A percentile compares a stretch with the other conserved stretches of the same genome.
Conservation (phyloP, 192 early-diverging fungal species). For the Entomortierella chlamydospora region DNA sequence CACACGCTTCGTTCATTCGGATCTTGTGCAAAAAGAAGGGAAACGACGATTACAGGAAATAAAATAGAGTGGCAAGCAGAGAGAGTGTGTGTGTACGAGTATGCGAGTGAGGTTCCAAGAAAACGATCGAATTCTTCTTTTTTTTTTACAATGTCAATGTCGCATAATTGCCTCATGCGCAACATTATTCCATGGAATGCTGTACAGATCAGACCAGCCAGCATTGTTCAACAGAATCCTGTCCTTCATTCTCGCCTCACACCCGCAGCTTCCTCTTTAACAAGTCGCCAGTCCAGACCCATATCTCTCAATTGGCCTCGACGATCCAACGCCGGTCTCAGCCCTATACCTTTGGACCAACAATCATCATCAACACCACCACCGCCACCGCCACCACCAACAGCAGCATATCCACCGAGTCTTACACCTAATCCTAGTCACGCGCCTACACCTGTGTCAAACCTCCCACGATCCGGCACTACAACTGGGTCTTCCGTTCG, state of each 20-base stretch:
- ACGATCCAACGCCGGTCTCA: not conserved
- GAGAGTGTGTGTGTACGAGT: not conserved
- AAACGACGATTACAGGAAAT: too few species aligned
- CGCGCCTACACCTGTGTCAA: too few species aligned
- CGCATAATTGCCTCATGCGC: too few species aligned
- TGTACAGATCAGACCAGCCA: too few species aligned
- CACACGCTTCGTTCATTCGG: too few species aligned
- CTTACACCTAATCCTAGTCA: not conserved
- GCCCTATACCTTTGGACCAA: not conserved
- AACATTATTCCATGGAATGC: too few species aligned
- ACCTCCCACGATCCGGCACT: too few species aligned
- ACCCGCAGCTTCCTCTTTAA: not conserved
- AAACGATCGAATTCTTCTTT: not conserved
- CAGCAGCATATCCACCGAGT: too few species aligned
- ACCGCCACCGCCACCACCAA: not conserved
- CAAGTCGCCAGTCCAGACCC: too few species aligned
- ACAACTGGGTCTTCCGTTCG: not conserved
- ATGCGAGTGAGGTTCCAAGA: not conserved
- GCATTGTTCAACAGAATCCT: not conserved
- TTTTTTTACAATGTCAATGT: conserved; percentile 4
- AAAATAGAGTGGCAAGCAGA: too few species aligned
- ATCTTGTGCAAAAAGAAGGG: too few species aligned
- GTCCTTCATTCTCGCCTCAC: not conserved
- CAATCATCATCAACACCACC: not conserved
- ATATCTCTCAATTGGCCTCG: not conserved